Evolutionary conservation across 768 basidiomycete species (phyloP), one percentile per base, ranked within the genome.

Genomic region (Lactifluus volemus): DNA sequence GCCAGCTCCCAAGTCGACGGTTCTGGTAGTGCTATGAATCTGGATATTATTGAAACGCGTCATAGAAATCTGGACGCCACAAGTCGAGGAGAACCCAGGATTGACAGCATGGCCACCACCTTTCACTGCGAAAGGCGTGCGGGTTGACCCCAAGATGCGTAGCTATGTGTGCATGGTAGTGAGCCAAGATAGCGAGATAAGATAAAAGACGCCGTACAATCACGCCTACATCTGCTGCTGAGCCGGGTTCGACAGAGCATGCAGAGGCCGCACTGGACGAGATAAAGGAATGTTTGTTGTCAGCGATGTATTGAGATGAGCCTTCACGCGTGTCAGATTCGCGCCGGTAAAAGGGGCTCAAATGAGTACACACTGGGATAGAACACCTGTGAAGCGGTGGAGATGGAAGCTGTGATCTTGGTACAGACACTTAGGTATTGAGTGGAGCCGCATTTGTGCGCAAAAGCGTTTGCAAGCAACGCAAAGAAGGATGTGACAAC

Each of bases 61-160:
- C 68, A 71, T 66, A 4, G 68, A 15, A 5, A 71, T 69, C 17
- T 68, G 59, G 15, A 71, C 66, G 25, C 70, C 70, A 2, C 15
- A 42, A 11, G 70, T 71, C 5, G 70, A 69, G 12, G 63, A 68
- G 63, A 68, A 69, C 17, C 67, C 65, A 3, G 56, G 63, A 30
- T 67, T 68, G 0, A 49, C 44, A 0, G 60, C 10, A 36, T 69
- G 68, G 14, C 70, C 70, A 10, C 70, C 70, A 30, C 68, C 63
- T 52, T 70, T 70, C 36, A 66, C 59, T 0, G 41, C 58, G 5
- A 60, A 55, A 5, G 51, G 61, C 0, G 56, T 61, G 4, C 44
- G 42, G 1, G 30, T 44, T 9, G 60, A 61, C 30, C 54, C 59
- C 29, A 64, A 32, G 19, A 64, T 61, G n/a, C n/a, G 14, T 11